Percentiles rank a stretch among this genome's conserved stretches.
phyloP scores from a whole-genome alignment of 2,329 filamentous ascomycete species.

The Botrytis pseudocinerea region DNA sequence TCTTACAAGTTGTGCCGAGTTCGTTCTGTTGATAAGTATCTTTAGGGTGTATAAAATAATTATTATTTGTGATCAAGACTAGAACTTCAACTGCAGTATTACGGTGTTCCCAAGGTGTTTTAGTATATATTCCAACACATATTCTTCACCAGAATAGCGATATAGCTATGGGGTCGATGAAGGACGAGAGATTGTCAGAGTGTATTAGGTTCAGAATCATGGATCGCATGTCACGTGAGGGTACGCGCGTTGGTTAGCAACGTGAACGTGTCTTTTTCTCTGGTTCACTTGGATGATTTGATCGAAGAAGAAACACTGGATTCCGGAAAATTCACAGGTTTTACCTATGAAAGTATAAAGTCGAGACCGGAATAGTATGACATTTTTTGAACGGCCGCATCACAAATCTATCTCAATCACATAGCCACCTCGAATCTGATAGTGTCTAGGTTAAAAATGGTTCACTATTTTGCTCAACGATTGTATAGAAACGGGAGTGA shows the following conservation, averaged over 20 bases:
- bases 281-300: not conserved
- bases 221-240: not conserved
- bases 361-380: not conserved
- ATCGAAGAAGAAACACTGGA: not conserved
- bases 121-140: not conserved
- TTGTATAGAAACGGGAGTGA: not conserved
- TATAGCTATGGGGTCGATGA: not conserved
- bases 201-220: not conserved
- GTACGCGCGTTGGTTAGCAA: not conserved
- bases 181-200: not conserved
- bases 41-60: too few species aligned
- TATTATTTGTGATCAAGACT: not conserved
- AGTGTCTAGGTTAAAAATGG: not conserved
- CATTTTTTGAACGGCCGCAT: not conserved
- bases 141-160: not conserved
- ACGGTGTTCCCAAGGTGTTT: not conserved
- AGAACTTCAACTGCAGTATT: not conserved
- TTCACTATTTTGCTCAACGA: not conserved
- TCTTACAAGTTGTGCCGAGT: too few species aligned
- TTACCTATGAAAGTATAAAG: not conserved
- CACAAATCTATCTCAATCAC: not conserved
- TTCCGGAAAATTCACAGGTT: not conserved
- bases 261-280: not conserved
- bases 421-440: not conserved
- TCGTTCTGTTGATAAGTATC: too few species aligned